A percentile compares a stretch with the other conserved stretches of the same genome.
Conservation (phyloP, 2,329 filamentous ascomycete genomes). For the Keithomyces neogunnii region DNA sequence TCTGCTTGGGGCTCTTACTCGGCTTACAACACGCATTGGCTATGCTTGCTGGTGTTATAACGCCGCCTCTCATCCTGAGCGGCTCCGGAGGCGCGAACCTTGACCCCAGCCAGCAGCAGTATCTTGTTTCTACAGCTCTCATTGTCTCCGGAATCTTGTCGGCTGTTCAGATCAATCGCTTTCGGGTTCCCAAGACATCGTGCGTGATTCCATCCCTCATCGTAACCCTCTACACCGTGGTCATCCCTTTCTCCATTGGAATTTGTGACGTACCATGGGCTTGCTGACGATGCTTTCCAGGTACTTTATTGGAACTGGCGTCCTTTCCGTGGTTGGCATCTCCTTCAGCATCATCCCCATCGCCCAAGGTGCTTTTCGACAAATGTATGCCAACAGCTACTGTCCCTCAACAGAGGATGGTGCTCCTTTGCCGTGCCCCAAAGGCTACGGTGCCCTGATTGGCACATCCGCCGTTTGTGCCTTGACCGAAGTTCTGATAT, state of each 20-base stretch:
- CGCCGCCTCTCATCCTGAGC: slow-evolving; percentile 66
- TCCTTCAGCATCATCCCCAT: slow-evolving; percentile 26
- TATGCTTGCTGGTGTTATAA: slow-evolving; percentile 70
- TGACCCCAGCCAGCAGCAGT: slow-evolving; percentile 52
- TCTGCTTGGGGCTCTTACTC: slow-evolving; percentile 63
- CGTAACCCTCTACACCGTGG: neutral
- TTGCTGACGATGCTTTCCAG: slow-evolving; percentile 24
- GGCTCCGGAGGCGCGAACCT: slow-evolving; percentile 57
- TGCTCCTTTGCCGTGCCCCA: slow-evolving; percentile 62
- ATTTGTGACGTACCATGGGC: too few relatives aligned
- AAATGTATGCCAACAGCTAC: slow-evolving; percentile 72
- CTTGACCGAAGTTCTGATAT: slow-evolving; percentile 63
- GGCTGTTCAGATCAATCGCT: slow-evolving; percentile 66
- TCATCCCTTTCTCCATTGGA: neutral
- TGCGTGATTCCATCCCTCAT: slow-evolving; percentile 20
- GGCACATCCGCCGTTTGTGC: slow-evolving; percentile 60
- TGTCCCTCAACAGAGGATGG: slow-evolving; percentile 53
- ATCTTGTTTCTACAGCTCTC: slow-evolving; percentile 69
- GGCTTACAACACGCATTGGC: slow-evolving; percentile 73
- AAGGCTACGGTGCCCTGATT: slow-evolving; percentile 64
- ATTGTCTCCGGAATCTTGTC: slow-evolving; percentile 74
- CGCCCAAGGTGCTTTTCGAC: slow-evolving; percentile 57
- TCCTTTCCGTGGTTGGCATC: slow-evolving; percentile 69
- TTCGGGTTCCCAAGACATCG: slow-evolving; percentile 61
- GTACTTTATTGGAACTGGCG: slow-evolving; percentile 69